Evolutionary conservation across 169 alveolate genomes (phyloP).

Genomic region (Plasmodium adleri): DNA sequence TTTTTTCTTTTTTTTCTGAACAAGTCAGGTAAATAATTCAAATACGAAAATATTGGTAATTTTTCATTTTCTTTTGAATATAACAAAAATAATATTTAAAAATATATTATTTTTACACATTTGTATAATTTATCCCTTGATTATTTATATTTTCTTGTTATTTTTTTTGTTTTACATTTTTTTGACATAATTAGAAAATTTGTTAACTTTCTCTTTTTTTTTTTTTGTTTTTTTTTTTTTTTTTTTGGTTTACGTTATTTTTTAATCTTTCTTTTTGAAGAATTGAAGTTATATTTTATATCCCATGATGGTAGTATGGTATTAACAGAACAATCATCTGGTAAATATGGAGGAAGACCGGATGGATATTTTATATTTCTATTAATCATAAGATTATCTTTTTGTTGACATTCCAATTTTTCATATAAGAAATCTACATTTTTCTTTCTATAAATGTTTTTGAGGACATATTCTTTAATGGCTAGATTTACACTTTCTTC

Average conservation of each 20-base stretch:
- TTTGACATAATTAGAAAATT: too few species aligned
- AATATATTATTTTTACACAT: too few species aligned
- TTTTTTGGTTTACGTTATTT: too few species aligned
- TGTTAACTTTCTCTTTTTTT: too few species aligned
- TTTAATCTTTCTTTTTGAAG: slow-evolving; percentile 5
- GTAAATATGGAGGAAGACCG: slow-evolving; percentile 67
- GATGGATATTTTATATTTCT: slow-evolving; percentile 62
- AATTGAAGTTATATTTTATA: slow-evolving; percentile 31
- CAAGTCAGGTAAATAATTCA: too few species aligned
- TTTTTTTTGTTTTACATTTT: too few species aligned
- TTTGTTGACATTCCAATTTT: slow-evolving; percentile 27
- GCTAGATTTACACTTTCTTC: slow-evolving; percentile 64
- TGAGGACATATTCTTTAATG: slow-evolving; percentile 61
- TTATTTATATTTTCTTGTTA: too few species aligned
- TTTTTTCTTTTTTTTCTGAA: background rate
- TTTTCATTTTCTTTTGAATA: too few species aligned
- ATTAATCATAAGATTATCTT: slow-evolving; percentile 1
- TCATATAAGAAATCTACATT: slow-evolving; percentile 46
- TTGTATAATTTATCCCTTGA: too few species aligned
- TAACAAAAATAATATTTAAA: too few species aligned
- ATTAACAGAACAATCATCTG: slow-evolving; percentile 74
- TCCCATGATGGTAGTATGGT: slow-evolving; percentile 75
- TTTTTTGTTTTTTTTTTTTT: background rate
- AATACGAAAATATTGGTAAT: too few species aligned
- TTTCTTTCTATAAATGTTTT: slow-evolving; percentile 63